Conservation (phyloP, 768 basidiomycete species). For the Psilocybe tampanensis region DNA sequence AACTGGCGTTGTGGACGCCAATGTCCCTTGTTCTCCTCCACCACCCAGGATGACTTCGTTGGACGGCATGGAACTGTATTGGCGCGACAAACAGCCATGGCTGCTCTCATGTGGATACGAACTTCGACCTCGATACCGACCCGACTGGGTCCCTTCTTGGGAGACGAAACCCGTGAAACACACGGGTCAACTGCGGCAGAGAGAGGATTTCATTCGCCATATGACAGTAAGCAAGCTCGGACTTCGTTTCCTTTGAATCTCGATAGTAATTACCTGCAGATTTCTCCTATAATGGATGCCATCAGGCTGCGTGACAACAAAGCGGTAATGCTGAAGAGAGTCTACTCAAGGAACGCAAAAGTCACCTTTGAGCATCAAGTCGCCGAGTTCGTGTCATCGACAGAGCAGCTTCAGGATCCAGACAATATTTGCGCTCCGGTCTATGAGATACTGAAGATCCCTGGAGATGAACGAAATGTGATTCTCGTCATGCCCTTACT, state of each 20-base stretch:
- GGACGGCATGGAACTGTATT: not conserved
- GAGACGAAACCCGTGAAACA: not conserved
- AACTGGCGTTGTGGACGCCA: too few relatives aligned
- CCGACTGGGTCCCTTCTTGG: conserved; percentile 38
- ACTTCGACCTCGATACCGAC: conserved; percentile 31
- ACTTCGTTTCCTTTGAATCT: not conserved
- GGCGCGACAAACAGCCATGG: conserved; percentile 30
- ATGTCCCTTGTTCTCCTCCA: too few relatives aligned
- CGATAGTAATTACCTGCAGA: conserved; percentile 18
- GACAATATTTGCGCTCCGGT: conserved; percentile 38
- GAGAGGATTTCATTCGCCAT: not conserved
- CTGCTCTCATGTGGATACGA: conserved; percentile 28
- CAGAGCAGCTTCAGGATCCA: conserved; percentile 16
- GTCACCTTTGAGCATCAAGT: conserved; percentile 34
- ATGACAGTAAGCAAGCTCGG: not conserved
- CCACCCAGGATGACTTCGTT: not conserved
- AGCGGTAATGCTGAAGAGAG: conserved; percentile 31
- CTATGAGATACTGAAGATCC: conserved; percentile 20
- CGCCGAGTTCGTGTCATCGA: conserved; percentile 18
- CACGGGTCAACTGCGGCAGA: not conserved
- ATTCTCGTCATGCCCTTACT: conserved; percentile 34
- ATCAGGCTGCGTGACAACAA: conserved; percentile 27
- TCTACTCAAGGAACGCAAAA: not conserved
- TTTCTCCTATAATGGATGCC: conserved; percentile 22
- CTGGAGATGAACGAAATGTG: conserved; percentile 18